Conservation (phyloP, 1,284 basidiomycete genomes). For the Rhodotorula sp. region DNA sequence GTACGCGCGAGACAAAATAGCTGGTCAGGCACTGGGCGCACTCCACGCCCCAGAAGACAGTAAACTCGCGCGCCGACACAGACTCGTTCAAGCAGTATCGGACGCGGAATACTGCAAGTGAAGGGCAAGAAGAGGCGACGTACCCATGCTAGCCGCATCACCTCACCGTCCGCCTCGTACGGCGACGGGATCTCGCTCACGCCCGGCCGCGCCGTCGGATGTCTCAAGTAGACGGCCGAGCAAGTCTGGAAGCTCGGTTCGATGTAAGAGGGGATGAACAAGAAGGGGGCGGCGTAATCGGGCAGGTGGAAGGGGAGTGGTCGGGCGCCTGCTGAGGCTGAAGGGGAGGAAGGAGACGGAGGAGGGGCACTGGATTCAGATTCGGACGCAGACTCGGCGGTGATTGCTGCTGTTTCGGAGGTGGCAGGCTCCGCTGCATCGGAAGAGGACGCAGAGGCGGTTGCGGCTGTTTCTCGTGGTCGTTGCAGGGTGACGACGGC, state of each 20-base stretch:
- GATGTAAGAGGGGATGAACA: constrained; percentile 94
- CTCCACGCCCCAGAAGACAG: neutral
- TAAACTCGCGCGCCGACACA: neutral
- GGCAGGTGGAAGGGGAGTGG: constrained; percentile 70
- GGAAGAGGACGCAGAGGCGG: constrained; percentile 19
- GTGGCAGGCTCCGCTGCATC: constrained; percentile 16
- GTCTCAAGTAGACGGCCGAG: constrained; percentile 88
- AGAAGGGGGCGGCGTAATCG: constrained; percentile 79
- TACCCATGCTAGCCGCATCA: constrained; percentile 77
- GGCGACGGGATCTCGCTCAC: constrained; percentile 92
- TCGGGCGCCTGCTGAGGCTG: constrained; percentile 8
- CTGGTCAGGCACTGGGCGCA: neutral
- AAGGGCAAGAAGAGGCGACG: neutral
- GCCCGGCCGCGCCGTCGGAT: constrained; percentile 87
- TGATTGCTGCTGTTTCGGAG: constrained; percentile 15
- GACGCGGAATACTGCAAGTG: neutral
- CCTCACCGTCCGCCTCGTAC: constrained; percentile 86
- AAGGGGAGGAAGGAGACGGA: constrained; percentile 23
- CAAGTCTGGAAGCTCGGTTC: constrained; percentile 88
- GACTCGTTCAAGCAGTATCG: too few relatives aligned
- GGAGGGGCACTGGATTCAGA: constrained; percentile 26
- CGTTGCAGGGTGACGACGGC: constrained; percentile 56
- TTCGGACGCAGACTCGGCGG: constrained; percentile 18
- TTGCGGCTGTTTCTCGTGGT: neutral
- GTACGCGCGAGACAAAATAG: neutral